Conservation (phyloP, 805 yeast genomes). For the Ogataea dorogensis region DNA sequence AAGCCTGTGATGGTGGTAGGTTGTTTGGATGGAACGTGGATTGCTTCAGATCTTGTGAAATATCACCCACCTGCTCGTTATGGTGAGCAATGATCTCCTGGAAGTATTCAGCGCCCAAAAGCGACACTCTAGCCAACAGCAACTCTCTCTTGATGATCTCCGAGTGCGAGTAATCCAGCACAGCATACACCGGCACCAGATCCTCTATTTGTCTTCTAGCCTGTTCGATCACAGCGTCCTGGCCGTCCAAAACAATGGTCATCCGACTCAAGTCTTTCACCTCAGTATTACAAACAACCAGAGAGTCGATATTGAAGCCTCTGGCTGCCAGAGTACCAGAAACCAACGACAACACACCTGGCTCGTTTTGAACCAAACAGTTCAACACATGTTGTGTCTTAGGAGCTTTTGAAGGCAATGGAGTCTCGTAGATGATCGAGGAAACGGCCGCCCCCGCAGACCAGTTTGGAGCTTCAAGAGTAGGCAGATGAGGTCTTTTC, state of each 20-base stretch:
- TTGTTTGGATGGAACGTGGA: conserved; percentile 81
- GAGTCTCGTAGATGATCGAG: conserved; percentile 89
- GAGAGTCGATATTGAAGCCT: conserved; percentile 96
- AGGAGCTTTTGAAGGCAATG: conserved; percentile 62
- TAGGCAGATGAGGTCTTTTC: conserved; percentile 87
- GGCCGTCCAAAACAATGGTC: conserved; percentile 94
- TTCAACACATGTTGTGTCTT: conserved; percentile 85
- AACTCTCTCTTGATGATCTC: conserved; percentile 90
- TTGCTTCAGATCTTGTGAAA: conserved; percentile 41
- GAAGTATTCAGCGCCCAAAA: conserved; percentile 97
- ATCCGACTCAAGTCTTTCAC: conserved; percentile 92
- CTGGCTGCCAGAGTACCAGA: conserved; percentile 97
- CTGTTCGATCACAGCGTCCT: conserved; percentile 95
- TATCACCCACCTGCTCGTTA: conserved; percentile 45
- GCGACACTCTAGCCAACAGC: conserved; percentile 84
- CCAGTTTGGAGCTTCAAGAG: conserved; percentile 91
- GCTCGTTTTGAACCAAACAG: conserved; percentile 97
- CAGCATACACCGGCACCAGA: conserved; percentile 97
- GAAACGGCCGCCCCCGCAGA: conserved; percentile 96
- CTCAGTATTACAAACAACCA: conserved; percentile 95
- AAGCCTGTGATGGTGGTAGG: conserved; percentile 84
- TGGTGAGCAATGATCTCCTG: conserved; percentile 91
- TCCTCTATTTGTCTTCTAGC: conserved; percentile 98
- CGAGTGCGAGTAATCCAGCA: conserved; percentile 86
- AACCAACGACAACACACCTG: conserved; percentile 92